These are phyloP conservation scores for Rutstroemia sydowiana DNA, from an alignment of 2,329 filamentous ascomycete species.

Conservation along the genomic window DNA sequence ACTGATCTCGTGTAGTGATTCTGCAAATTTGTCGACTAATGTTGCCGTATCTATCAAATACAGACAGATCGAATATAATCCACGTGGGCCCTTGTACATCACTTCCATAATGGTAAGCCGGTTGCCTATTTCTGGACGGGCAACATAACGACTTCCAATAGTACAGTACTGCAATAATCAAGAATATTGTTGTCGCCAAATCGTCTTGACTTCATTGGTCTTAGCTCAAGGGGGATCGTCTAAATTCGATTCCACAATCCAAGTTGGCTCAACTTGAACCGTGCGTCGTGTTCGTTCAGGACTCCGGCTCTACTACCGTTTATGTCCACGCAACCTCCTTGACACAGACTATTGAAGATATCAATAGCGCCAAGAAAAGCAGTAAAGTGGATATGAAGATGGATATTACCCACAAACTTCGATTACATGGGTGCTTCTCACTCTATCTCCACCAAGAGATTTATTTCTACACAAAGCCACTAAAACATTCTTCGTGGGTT, in stretches of 20 bases:
- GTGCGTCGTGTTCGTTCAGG: background rate
- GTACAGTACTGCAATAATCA: background rate
- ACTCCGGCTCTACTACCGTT: background rate
- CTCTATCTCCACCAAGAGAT: too few relatives aligned
- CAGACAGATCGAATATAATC: too few relatives aligned
- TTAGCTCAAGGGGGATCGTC: background rate
- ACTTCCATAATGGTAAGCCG: too few relatives aligned
- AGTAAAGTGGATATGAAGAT: background rate
- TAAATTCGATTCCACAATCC: background rate
- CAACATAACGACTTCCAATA: background rate
- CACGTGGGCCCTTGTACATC: too few relatives aligned
- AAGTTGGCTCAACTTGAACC: too few relatives aligned
- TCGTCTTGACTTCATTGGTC: background rate
- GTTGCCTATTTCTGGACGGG: too few relatives aligned
- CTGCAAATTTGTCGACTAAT: too few relatives aligned
- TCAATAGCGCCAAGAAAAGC: background rate
- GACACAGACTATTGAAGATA: background rate
- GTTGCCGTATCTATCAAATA: too few relatives aligned
- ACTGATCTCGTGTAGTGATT: too few relatives aligned
- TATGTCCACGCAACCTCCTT: background rate
- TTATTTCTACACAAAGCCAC: too few relatives aligned
- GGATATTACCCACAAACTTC: background rate
- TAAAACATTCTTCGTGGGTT: too few relatives aligned
- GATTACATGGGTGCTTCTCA: background rate
- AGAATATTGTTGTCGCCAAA: background rate